A percentile compares a stretch with the other conserved stretches of the same genome.
Evolutionary conservation across 768 basidiomycete species (phyloP).

Genomic region (Russula dissimulans): DNA sequence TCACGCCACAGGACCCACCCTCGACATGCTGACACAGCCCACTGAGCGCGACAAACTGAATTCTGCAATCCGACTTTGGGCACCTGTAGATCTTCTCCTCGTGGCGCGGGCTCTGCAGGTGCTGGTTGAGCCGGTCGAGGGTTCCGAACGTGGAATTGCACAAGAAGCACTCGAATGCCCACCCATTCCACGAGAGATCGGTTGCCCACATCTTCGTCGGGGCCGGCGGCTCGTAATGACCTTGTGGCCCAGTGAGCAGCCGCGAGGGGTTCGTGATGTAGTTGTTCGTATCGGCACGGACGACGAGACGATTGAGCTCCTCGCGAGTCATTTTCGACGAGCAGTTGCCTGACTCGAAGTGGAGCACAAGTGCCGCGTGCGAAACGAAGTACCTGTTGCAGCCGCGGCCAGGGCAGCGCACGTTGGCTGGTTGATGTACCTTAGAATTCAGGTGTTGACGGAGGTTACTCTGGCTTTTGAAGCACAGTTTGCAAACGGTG

Average conservation of each 20-base stretch:
- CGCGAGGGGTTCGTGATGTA: conserved; percentile 1
- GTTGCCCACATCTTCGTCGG: conserved; percentile 25
- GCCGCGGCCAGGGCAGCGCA: conserved; percentile 31
- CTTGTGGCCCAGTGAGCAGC: neutral
- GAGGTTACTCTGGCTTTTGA: conserved; percentile 34
- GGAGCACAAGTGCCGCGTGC: conserved; percentile 44
- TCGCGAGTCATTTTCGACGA: conserved; percentile 37
- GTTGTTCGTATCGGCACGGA: neutral
- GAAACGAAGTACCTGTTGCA: conserved; percentile 44
- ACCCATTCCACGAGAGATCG: conserved; percentile 33
- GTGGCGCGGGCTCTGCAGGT: conserved; percentile 46
- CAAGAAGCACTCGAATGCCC: conserved; percentile 52
- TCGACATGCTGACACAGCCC: conserved; percentile 12
- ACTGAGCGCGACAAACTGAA: conserved; percentile 7
- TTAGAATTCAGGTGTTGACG: conserved; percentile 45
- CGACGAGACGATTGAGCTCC: conserved; percentile 9
- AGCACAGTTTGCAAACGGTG: conserved; percentile 34
- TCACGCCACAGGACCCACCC: conserved; percentile 5
- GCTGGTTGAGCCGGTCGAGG: conserved; percentile 45
- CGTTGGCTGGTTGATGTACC: conserved; percentile 34
- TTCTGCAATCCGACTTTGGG: neutral
- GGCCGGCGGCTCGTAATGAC: neutral
- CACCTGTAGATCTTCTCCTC: conserved; percentile 7
- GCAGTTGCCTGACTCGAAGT: conserved; percentile 55
- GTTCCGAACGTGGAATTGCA: conserved; percentile 38